Conservation (phyloP, 1,284 basidiomycete genomes). For the Ganoderma boninense region DNA sequence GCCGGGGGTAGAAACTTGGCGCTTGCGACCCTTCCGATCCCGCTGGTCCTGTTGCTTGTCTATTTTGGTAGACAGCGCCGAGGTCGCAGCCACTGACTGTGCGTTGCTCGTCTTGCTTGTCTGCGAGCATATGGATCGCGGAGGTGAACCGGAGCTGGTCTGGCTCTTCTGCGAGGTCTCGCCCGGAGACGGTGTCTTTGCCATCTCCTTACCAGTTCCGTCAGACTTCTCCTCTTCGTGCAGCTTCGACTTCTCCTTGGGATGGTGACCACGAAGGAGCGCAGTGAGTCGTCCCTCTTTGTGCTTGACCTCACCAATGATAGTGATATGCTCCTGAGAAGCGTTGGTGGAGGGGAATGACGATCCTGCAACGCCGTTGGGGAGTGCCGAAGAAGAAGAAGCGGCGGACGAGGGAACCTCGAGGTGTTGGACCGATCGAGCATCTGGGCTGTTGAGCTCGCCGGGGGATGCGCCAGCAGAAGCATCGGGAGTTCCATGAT, state of each 20-base stretch:
- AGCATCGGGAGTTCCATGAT: constrained; percentile 32
- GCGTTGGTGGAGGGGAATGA: constrained; percentile 30
- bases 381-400: constrained; percentile 29
- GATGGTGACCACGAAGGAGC: constrained; percentile 34
- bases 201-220: constrained; percentile 25
- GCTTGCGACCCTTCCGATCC: constrained; percentile 14
- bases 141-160: constrained; percentile 39
- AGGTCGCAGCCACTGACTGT: constrained; percentile 27
- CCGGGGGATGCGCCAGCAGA: constrained; percentile 45
- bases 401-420: constrained; percentile 41
- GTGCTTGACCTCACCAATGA: constrained; percentile 29
- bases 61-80: constrained; percentile 25
- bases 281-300: constrained; percentile 37
- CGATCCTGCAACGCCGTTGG: constrained; percentile 28
- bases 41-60: constrained; percentile 24
- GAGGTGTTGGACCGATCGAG: constrained; percentile 41
- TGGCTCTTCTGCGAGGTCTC: constrained; percentile 38
- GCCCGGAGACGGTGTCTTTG: constrained; percentile 40
- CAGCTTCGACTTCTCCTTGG: constrained; percentile 29
- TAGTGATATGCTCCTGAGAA: constrained; percentile 27
- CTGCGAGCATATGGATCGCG: constrained; percentile 35
- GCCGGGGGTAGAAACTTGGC: constrained; percentile 15
- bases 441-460: constrained; percentile 43
- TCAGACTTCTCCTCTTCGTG: constrained; percentile 23
- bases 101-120: constrained; percentile 28